A percentile compares a stretch with the other conserved stretches of the same genome.
These are phyloP conservation scores for Penicillium egyptiacum DNA, from an alignment of 495 filamentous ascomycete species.

Conservation along the genomic window DNA sequence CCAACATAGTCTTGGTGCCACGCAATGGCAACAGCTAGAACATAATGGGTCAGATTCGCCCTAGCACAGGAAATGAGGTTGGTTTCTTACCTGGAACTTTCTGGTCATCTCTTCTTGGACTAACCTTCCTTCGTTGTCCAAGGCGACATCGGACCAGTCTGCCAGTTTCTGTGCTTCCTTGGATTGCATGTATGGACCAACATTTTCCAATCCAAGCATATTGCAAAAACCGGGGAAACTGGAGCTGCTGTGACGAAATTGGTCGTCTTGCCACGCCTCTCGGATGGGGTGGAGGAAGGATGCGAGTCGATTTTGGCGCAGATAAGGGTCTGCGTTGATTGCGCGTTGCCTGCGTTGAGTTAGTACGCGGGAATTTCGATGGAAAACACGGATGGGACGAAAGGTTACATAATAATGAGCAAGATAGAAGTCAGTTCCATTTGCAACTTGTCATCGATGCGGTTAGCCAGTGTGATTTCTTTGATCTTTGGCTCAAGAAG, in stretches of 20 bases:
- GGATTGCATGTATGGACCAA: conserved; percentile 73
- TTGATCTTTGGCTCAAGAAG: conserved; percentile 79
- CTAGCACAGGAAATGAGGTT: too few relatives aligned
- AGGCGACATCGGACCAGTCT: conserved; percentile 76
- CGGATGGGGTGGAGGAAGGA: conserved; percentile 78
- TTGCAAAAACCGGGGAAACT: conserved; percentile 78
- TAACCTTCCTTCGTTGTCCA: conserved; percentile 76
- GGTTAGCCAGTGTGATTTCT: conserved; percentile 71
- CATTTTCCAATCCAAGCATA: conserved; percentile 73
- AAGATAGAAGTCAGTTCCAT: conserved; percentile 70
- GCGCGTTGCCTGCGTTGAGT: conserved; percentile 66
- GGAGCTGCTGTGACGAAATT: conserved; percentile 65
- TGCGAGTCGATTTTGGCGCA: conserved; percentile 63
- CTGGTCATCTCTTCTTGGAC: conserved; percentile 69
- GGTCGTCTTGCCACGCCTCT: conserved; percentile 72
- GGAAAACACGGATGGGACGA: neutral
- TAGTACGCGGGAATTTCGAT: neutral
- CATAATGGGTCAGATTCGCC: conserved; percentile 11
- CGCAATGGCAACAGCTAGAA: conserved; percentile 70
- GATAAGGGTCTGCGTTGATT: conserved; percentile 64
- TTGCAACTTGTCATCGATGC: conserved; percentile 70
- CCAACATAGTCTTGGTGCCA: conserved; percentile 84
- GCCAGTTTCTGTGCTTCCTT: conserved; percentile 70
- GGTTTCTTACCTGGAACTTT: conserved; percentile 60
- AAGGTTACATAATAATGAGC: conserved; percentile 80